Percentiles rank a stretch among this genome's conserved stretches.
Evolutionary conservation across 768 basidiomycete species (phyloP).

Genomic region (Suillus discolor): DNA sequence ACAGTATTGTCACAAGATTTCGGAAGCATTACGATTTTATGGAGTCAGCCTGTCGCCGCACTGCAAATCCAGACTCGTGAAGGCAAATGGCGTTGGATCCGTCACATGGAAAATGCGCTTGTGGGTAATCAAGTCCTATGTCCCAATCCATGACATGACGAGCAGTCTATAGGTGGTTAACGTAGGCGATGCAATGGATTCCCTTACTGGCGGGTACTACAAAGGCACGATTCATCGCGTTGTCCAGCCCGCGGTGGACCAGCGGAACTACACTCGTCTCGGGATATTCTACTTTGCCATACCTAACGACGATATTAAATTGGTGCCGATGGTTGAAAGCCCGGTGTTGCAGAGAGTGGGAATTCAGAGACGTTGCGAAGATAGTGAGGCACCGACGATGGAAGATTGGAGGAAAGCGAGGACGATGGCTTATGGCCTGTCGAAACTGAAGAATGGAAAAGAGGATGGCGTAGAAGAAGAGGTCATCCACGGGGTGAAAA

Average conservation of each 20-base stretch:
- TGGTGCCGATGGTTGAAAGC: constrained; percentile 48
- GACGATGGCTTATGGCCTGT: constrained; percentile 53
- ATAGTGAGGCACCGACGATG: constrained; percentile 50
- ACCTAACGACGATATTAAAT: constrained; percentile 50
- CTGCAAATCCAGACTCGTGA: constrained; percentile 58
- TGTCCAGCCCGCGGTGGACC: constrained; percentile 57
- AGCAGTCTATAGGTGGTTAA: constrained; percentile 51
- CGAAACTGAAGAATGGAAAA: constrained; percentile 39
- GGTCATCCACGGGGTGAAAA: constrained; percentile 52
- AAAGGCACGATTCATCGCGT: constrained; percentile 63
- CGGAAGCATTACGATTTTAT: constrained; percentile 57
- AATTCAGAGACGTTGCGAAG: constrained; percentile 38
- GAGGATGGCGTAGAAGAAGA: constrained; percentile 57
- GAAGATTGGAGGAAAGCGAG: constrained; percentile 53
- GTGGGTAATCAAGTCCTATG: constrained; percentile 30
- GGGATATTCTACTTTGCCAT: constrained; percentile 61
- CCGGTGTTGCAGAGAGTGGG: constrained; percentile 51
- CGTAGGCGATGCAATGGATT: constrained; percentile 59
- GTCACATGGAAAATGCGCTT: constrained; percentile 58
- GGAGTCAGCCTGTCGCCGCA: constrained; percentile 61
- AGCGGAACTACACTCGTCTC: constrained; percentile 49
- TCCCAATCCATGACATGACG: neutral
- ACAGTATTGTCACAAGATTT: constrained; percentile 39
- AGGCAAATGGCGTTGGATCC: constrained; percentile 61
- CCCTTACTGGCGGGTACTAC: constrained; percentile 63